Base-by-base conservation (phyloP, 257 asterid genomes). In the Solanum etuberosum region DNA sequence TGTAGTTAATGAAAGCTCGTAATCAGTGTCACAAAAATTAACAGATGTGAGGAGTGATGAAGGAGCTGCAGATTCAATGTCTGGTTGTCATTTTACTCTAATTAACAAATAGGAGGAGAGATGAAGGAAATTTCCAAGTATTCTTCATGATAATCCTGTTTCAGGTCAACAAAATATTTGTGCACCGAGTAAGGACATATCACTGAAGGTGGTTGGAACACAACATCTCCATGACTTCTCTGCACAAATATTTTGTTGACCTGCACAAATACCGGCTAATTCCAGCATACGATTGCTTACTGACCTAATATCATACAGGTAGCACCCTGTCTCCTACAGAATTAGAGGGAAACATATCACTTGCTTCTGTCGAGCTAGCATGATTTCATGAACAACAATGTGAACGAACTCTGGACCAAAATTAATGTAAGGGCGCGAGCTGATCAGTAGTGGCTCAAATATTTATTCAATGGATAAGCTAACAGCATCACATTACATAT, bases 191-290 rank as follows among this genome's bases (percentile, higher is more conserved):
- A 87, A 87, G 77, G 42, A 43, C 18, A 46, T 21, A 43, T 51
- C 38, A 37, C 14, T 51, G 25, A 27, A 83, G 81, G 85, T 57
- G 63, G 90, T 88, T 87, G 51, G 27, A 74, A 32, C 90, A 63
- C 71, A 83, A 76, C 63, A 67, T 65, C 87, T 85, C 83, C 88
- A 90, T 91, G 92, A 86, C 78, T 84, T 57, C 77, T 35, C 93
- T 88, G 87, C 91, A 35, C 87, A 89, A 73, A 67, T n/a, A n/a
- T n/a, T n/a, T n/a, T n/a, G n/a, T n/a, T n/a, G n/a, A n/a, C n/a
- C n/a, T n/a, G n/a, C n/a, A n/a, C n/a, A n/a, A n/a, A n/a, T n/a
- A n/a, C n/a, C n/a, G n/a, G n/a, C n/a, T n/a, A n/a, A 46, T 46
- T 46, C 34, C 42, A 48, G 42, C 5, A 48, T n/a, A n/a, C n/a